A percentile compares a stretch with the other conserved stretches of the same genome.
Evolutionary conservation across 371 early-diverging fungal genomes (phyloP).

Genomic region (Mortierella sp.): DNA sequence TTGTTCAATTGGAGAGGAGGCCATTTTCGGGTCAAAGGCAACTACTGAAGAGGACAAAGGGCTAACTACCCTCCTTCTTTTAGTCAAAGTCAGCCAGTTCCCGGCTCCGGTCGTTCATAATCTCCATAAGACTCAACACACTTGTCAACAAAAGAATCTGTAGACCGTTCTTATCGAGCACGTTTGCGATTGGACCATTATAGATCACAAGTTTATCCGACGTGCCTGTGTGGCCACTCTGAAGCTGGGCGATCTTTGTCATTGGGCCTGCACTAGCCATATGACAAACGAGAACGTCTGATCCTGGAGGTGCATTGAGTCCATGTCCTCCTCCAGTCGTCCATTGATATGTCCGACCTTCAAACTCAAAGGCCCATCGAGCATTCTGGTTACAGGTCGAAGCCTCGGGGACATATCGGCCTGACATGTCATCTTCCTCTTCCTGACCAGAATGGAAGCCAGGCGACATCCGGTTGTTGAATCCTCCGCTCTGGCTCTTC

Average conservation of each 20-base stretch:
- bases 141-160: slow-evolving; percentile 48
- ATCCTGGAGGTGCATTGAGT: slow-evolving; percentile 34
- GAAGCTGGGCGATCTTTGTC: slow-evolving; percentile 31
- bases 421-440: slow-evolving; percentile 31
- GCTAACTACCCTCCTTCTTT: background rate
- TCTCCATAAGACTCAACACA: slow-evolving; percentile 49
- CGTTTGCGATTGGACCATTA: slow-evolving; percentile 34
- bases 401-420: slow-evolving; percentile 10
- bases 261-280: slow-evolving; percentile 28
- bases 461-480: background rate
- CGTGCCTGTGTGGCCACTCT: slow-evolving; percentile 39
- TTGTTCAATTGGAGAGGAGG: too few relatives aligned
- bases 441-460: slow-evolving; percentile 31
- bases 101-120: slow-evolving; percentile 48
- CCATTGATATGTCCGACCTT: slow-evolving; percentile 51
- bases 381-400: background rate
- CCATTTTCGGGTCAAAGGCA: background rate
- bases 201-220: slow-evolving; percentile 38
- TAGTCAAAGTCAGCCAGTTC: slow-evolving; percentile 50
- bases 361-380: slow-evolving; percentile 53
- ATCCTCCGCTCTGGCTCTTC: slow-evolving; percentile 19
- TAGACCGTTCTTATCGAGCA: slow-evolving; percentile 48
- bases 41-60: background rate
- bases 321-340: slow-evolving; percentile 32
- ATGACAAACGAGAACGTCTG: slow-evolving; percentile 45